phyloP scores from a whole-genome alignment of 202 grass and related monocot genomes.

The Schoenoplectus triqueter region DNA sequence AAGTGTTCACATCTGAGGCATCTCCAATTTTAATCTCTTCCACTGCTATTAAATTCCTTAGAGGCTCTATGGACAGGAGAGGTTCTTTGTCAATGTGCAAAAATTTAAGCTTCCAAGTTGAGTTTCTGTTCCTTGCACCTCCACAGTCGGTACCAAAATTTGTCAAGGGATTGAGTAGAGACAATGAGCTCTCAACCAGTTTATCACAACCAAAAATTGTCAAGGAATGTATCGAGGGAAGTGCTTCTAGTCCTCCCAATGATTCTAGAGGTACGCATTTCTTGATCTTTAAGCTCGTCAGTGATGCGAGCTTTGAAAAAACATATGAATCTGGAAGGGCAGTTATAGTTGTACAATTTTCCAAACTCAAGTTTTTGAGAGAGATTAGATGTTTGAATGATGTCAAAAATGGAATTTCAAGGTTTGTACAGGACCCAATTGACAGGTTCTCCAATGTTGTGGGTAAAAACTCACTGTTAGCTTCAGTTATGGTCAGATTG shows the following conservation, averaged over 20 bases:
- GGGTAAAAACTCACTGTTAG: conserved; percentile 31
- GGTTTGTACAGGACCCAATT: conserved; percentile 27
- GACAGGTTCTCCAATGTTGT: conserved; percentile 23
- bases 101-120: background rate
- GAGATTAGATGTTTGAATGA: conserved; percentile 17
- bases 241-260: conserved; percentile 33
- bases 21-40: conserved; percentile 24
- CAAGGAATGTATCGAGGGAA: conserved; percentile 30
- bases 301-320: conserved; percentile 24
- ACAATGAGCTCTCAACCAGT: background rate
- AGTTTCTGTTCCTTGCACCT: background rate
- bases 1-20: background rate
- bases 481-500: conserved; percentile 8
- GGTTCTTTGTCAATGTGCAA: conserved; percentile 34
- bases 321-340: conserved; percentile 27
- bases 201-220: conserved; percentile 31
- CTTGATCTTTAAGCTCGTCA: conserved; percentile 23
- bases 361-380: conserved; percentile 40
- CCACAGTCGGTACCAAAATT: background rate
- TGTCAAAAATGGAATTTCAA: conserved; percentile 26
- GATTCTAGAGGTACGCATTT: conserved; percentile 31
- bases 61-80: conserved; percentile 26
- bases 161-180: background rate
- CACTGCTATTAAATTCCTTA: conserved; percentile 25
- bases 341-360: conserved; percentile 40